Evolutionary conservation across 2,329 filamentous ascomycete species (phyloP).

Genomic region (Cladophialophora immunda): DNA sequence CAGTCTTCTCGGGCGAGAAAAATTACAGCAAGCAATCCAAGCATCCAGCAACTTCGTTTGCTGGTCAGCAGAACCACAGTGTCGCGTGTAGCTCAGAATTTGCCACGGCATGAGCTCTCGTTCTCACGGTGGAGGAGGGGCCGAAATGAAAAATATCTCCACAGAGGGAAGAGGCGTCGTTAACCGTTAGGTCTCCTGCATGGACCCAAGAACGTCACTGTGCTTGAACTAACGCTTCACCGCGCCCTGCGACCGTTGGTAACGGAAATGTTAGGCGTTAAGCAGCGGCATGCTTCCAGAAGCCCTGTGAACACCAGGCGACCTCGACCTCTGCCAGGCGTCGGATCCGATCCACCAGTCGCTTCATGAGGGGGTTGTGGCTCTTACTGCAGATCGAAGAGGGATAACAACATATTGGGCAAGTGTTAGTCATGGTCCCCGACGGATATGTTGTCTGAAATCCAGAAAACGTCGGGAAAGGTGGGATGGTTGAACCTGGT

Average conservation of each 20-base stretch:
- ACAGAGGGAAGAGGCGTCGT: background rate
- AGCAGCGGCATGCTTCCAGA: slow-evolving; percentile 13
- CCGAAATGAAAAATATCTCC: background rate
- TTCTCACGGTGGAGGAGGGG: background rate
- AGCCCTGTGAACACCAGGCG: background rate
- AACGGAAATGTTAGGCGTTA: background rate
- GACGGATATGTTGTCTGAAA: background rate
- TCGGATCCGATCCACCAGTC: background rate
- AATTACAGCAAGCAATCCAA: slow-evolving; percentile 7
- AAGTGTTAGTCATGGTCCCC: background rate
- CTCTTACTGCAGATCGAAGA: background rate
- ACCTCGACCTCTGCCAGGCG: background rate
- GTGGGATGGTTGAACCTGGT: background rate
- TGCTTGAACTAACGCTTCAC: slow-evolving; percentile 1
- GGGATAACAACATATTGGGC: background rate
- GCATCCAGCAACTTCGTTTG: background rate
- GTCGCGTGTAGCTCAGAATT: background rate
- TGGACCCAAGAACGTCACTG: slow-evolving; percentile 8
- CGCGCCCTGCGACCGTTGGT: slow-evolving; percentile 3
- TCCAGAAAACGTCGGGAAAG: background rate
- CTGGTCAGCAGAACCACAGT: background rate
- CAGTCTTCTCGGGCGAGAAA: slow-evolving; percentile 1
- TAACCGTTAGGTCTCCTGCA: background rate
- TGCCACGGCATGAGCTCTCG: slow-evolving; percentile 9
- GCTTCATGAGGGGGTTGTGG: background rate